These are phyloP conservation scores for Colletotrichum sp. DNA, from an alignment of 2,329 filamentous ascomycete species.

Conservation along the genomic window DNA sequence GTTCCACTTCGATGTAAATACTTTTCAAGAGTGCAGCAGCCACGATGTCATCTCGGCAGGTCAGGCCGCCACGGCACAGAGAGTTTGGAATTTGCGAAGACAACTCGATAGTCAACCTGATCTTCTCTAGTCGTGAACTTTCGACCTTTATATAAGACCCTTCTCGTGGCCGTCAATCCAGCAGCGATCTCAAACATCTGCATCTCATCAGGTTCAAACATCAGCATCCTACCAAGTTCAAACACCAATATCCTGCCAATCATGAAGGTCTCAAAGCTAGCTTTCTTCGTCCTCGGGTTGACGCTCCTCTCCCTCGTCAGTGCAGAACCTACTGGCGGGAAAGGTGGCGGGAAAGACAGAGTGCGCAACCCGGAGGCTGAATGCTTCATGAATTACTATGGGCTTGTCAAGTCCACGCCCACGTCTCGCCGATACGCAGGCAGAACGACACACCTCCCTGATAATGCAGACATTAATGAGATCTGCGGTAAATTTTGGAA, in stretches of 20 bases:
- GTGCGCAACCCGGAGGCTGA: accelerated
- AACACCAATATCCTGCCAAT: background rate
- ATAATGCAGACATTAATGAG: background rate
- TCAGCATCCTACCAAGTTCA: background rate
- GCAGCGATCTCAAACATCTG: background rate
- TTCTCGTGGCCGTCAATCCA: background rate
- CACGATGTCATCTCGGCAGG: background rate
- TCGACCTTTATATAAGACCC: background rate
- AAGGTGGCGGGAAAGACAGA: background rate
- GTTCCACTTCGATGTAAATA: background rate
- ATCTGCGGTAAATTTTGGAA: background rate
- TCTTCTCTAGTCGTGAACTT: background rate
- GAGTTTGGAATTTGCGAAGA: background rate
- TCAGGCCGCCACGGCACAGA: background rate
- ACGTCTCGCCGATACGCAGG: background rate
- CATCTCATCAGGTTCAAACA: background rate
- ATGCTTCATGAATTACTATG: background rate
- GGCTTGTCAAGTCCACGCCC: background rate
- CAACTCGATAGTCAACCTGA: background rate
- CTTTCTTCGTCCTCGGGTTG: background rate
- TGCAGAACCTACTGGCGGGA: background rate
- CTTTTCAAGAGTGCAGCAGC: background rate
- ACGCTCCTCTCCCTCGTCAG: background rate
- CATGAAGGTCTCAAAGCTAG: background rate
- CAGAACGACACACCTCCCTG: background rate